Evolutionary conservation across 306 rosid species (phyloP).

Genomic region (Medicago arabica): DNA sequence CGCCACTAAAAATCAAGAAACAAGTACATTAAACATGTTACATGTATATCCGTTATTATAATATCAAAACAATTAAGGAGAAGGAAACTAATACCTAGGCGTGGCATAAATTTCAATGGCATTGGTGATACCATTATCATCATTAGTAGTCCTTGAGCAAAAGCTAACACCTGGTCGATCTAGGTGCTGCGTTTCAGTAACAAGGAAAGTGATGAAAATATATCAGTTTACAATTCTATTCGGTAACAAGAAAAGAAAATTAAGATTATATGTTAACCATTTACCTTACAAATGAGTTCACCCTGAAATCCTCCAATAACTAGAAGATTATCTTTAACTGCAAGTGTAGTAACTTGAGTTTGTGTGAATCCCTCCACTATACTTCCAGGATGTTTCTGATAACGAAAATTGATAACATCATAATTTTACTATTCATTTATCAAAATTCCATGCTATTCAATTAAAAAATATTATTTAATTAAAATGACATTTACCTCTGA

Average conservation of each 20-base stretch:
- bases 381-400: constrained; percentile 82
- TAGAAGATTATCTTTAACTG: constrained; percentile 76
- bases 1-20: constrained; percentile 59
- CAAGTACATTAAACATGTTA: neutral
- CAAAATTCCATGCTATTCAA: neutral
- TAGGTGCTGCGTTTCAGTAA: constrained; percentile 64
- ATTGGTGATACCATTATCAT: constrained; percentile 85
- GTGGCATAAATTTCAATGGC: constrained; percentile 69
- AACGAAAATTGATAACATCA: constrained; percentile 17
- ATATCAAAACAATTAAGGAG: constrained; percentile 54
- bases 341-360: constrained; percentile 81
- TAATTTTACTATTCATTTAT: constrained; percentile 13
- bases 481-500: constrained; percentile 59
- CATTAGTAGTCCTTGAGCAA: constrained; percentile 77
- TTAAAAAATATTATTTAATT: neutral
- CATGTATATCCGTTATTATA: constrained; percentile 5
- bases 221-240: constrained; percentile 36
- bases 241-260: constrained; percentile 21
- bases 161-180: constrained; percentile 79
- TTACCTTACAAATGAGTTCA: constrained; percentile 89
- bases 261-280: neutral
- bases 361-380: constrained; percentile 77
- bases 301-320: constrained; percentile 93
- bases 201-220: constrained; percentile 31
- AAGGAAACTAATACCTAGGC: constrained; percentile 64